These are phyloP conservation scores for Puccinia polysora DNA, from an alignment of 1,284 basidiomycete genomes.

Conservation along the genomic window DNA sequence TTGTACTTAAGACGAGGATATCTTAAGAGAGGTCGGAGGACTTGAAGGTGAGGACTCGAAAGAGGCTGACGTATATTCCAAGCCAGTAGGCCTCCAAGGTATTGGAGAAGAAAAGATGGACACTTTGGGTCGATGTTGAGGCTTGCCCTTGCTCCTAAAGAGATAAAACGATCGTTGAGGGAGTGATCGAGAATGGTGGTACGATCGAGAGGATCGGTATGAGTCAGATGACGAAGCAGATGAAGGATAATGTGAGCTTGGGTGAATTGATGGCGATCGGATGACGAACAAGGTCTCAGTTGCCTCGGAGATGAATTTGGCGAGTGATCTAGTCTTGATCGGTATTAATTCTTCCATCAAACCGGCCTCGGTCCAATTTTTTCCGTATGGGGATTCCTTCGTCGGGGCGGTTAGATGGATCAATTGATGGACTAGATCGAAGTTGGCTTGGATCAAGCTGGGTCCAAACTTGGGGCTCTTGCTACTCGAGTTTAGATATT, in stretches of 20 bases:
- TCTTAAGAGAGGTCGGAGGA: background rate
- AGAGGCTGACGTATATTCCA: background rate
- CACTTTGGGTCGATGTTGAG: slow-evolving; percentile 6
- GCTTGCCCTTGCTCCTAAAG: slow-evolving; percentile 4
- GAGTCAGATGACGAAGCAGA: no score
- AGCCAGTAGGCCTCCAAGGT: slow-evolving; percentile 12
- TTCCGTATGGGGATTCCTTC: slow-evolving; percentile 1
- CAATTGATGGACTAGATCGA: slow-evolving; percentile 6
- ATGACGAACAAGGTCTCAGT: slow-evolving; percentile 12
- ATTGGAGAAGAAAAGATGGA: slow-evolving; percentile 2
- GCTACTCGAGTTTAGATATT: background rate
- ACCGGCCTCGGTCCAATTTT: background rate
- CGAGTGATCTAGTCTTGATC: background rate
- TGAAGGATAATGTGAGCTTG: no score
- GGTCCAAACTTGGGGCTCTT: background rate
- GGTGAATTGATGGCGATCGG: no score
- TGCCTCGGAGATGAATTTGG: slow-evolving; percentile 8
- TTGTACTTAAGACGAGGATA: background rate
- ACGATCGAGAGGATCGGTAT: background rate
- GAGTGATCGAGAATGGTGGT: background rate
- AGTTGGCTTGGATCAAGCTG: slow-evolving; percentile 3
- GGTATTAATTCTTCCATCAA: slow-evolving; percentile 14
- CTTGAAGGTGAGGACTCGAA: no score
- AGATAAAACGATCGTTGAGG: background rate
- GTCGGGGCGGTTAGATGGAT: slow-evolving; percentile 11